These are phyloP conservation scores for Byssothecium circinans DNA, from an alignment of 2,329 filamentous ascomycete genomes.

Conservation along the genomic window DNA sequence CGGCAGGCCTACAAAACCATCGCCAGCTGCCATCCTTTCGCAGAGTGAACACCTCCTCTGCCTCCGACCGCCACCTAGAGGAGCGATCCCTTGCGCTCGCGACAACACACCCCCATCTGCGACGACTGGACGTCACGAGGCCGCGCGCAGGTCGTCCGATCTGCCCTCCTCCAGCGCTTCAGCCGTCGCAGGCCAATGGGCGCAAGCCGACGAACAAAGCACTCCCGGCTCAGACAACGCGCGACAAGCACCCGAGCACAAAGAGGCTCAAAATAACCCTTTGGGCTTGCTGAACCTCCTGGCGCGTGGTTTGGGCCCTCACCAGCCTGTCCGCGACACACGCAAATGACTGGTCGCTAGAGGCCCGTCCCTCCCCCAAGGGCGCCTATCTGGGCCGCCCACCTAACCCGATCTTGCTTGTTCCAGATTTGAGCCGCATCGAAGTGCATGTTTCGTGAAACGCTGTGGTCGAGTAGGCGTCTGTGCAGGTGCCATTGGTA, in stretches of 20 bases:
- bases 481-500: slow-evolving; percentile 43
- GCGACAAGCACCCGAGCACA: slow-evolving; percentile 35
- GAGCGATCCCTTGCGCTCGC: slow-evolving; percentile 44
- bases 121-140: slow-evolving; percentile 32
- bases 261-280: slow-evolving; percentile 34
- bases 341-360: slow-evolving; percentile 44
- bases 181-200: slow-evolving; percentile 32
- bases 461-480: slow-evolving; percentile 42
- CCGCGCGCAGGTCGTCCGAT: slow-evolving; percentile 17
- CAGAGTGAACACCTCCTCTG: slow-evolving; percentile 39
- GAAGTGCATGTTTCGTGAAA: slow-evolving; percentile 47
- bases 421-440: slow-evolving; percentile 48
- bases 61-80: slow-evolving; percentile 32
- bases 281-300: slow-evolving; percentile 24
- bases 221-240: slow-evolving; percentile 30
- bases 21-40: slow-evolving; percentile 24
- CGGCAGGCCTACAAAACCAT: slow-evolving; percentile 35
- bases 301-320: slow-evolving; percentile 40
- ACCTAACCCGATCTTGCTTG: slow-evolving; percentile 35
- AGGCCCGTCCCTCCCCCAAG: slow-evolving; percentile 33
- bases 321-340: slow-evolving; percentile 38
- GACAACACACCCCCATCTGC: slow-evolving; percentile 22
- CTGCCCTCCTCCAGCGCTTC: slow-evolving; percentile 25
- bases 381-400: slow-evolving; percentile 44
- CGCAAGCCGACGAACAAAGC: slow-evolving; percentile 43